These are phyloP conservation scores for Boletellus sp. DNA, from an alignment of 768 basidiomycete genomes.

Conservation along the genomic window DNA sequence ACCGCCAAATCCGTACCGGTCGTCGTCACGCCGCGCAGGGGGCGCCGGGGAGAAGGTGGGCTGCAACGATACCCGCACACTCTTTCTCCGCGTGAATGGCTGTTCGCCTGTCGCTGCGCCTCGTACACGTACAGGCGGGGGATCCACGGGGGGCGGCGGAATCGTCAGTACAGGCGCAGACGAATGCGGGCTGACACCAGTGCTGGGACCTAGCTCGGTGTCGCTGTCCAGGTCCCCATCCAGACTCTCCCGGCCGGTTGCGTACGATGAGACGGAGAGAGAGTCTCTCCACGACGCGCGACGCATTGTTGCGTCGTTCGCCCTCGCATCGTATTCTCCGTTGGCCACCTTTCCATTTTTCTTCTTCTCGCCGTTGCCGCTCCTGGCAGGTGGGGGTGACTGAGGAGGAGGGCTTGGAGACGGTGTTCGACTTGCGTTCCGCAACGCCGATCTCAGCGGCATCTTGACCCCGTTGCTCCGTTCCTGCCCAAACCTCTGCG, in stretches of 20 bases:
- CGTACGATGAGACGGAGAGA: slow-evolving; percentile 53
- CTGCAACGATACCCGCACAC: slow-evolving; percentile 72
- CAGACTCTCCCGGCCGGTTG: slow-evolving; percentile 58
- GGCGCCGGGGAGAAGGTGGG: slow-evolving; percentile 76
- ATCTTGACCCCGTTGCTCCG: slow-evolving; percentile 36
- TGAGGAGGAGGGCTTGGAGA: slow-evolving; percentile 35
- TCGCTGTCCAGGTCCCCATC: slow-evolving; percentile 21
- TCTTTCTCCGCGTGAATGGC: slow-evolving; percentile 46
- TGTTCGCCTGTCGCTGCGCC: not conserved
- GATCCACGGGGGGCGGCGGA: slow-evolving; percentile 13
- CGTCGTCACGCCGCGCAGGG: slow-evolving; percentile 57
- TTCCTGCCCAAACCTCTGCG: not conserved
- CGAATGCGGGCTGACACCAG: no score
- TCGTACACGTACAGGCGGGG: not conserved
- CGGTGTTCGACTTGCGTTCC: slow-evolving; percentile 47
- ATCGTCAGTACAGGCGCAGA: slow-evolving; percentile 1
- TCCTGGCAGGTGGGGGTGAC: no score
- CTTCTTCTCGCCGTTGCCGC: no score
- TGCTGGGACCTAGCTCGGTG: no score
- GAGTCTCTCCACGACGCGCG: slow-evolving; percentile 15
- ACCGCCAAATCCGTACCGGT: slow-evolving; percentile 16
- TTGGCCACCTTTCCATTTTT: no score
- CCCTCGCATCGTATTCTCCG: no score
- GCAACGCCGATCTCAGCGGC: slow-evolving; percentile 63
- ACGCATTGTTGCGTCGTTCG: not conserved